A percentile compares a stretch with the other conserved stretches of the same genome.
Evolutionary conservation across 2,329 filamentous ascomycete genomes (phyloP).

Genomic region (Penicillium palitans): DNA sequence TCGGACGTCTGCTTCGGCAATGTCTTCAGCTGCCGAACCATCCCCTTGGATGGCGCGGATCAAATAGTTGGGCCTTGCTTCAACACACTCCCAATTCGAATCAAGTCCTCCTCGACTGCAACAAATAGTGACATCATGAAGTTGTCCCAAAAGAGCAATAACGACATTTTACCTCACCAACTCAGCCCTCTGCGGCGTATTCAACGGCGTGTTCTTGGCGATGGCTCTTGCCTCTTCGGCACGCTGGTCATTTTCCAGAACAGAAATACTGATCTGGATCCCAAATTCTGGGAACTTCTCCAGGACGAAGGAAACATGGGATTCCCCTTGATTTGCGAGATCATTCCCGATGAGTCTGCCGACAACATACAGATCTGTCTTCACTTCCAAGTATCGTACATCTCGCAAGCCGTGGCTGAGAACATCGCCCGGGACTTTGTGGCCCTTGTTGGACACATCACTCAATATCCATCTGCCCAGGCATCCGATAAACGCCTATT

Average conservation of each 20-base stretch:
- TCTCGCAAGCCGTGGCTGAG: conserved; percentile 25
- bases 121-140: conserved; percentile 61
- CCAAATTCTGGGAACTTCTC: conserved; percentile 52
- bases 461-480: conserved; percentile 34
- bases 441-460: conserved; percentile 35
- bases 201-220: conserved; percentile 53
- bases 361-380: conserved; percentile 61
- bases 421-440: conserved; percentile 34
- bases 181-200: conserved; percentile 73
- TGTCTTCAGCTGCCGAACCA: conserved; percentile 74
- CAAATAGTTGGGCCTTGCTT: conserved; percentile 84
- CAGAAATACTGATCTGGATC: conserved; percentile 47
- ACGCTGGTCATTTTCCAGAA: conserved; percentile 78
- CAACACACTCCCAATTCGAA: conserved; percentile 77
- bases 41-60: conserved; percentile 66
- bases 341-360: conserved; percentile 57
- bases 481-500: conserved; percentile 29
- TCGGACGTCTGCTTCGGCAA: conserved; percentile 83
- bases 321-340: conserved; percentile 73
- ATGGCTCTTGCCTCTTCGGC: conserved; percentile 68
- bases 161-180: conserved; percentile 66
- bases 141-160: conserved; percentile 62
- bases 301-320: conserved; percentile 59
- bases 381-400: conserved; percentile 55
- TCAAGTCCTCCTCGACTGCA: conserved; percentile 50